Evolutionary conservation across 208 protist genomes (phyloP).

Genomic region (Balamuthia mandrillaris): DNA sequence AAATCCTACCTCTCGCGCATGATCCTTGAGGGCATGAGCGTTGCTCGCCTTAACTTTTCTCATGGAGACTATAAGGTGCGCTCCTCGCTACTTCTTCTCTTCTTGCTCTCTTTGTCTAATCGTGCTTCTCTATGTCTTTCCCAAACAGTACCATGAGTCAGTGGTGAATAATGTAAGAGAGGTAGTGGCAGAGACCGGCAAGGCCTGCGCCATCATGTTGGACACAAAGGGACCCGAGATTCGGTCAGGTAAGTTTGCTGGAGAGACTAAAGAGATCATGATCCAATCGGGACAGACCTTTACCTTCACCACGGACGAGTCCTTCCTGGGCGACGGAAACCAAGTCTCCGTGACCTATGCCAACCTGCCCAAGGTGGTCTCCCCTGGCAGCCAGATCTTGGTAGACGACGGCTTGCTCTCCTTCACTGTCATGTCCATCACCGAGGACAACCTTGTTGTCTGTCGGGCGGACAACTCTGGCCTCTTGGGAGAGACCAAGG

Average conservation of each 20-base stretch:
- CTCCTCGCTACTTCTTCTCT: too few species aligned
- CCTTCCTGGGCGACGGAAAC: slow-evolving; percentile 11
- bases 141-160: slow-evolving; percentile 85
- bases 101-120: not conserved
- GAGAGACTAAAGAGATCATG: slow-evolving; percentile 38
- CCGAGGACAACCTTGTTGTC: slow-evolving; percentile 75
- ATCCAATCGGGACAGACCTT: not conserved
- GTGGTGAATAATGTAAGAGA: slow-evolving; percentile 90
- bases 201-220: slow-evolving; percentile 88
- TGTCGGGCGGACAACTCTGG: slow-evolving; percentile 76
- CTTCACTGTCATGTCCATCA: slow-evolving; percentile 77
- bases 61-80: slow-evolving; percentile 93
- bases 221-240: slow-evolving; percentile 96
- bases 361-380: slow-evolving; percentile 5
- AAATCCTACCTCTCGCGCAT: slow-evolving; percentile 86
- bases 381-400: slow-evolving; percentile 84
- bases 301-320: not conserved
- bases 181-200: slow-evolving; percentile 68
- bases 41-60: slow-evolving; percentile 95
- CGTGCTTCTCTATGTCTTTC: not conserved
- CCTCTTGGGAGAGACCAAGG: slow-evolving; percentile 64
- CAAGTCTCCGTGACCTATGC: not conserved
- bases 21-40: slow-evolving; percentile 92
- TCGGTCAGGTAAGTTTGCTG: slow-evolving; percentile 78
- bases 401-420: slow-evolving; percentile 94